Evolutionary conservation across 306 rosid species (phyloP), one percentile per base, ranked within the genome.

Genomic region (Prunus dulcis): DNA sequence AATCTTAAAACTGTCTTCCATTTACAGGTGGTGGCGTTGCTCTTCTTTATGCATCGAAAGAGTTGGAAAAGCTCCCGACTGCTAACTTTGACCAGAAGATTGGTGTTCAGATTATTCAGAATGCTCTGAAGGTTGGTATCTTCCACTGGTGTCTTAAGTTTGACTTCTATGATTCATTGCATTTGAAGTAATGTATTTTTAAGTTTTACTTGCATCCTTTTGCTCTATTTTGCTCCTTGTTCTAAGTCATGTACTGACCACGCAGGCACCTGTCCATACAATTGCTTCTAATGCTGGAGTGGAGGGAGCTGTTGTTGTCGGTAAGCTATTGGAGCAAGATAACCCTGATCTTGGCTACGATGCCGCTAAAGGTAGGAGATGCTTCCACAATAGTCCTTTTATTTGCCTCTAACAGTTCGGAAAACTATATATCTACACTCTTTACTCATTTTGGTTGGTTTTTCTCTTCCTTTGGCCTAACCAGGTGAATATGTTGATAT

Each of bases 261-360:
- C 82, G 77, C 89, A 95, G 97, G 88, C 96, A 53, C 97, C 99
- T n/a, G 99, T 89, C 60, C 83, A 92, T 81, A 92, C 96, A n/a
- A 95, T 95, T 67, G 99, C 99, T 41, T 74, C 89, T 49, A 95
- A 95, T 79, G 99, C 99, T 0, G 99, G 99, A 79, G 99, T 90
- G 55, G 99, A 95, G 84, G 99, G 99, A 49, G 99, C 99, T 11
- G 99, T 95, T 75, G 89, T 95, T 69, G 99, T 95, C 14, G 97
- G 99, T 25, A 95, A 95, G 87, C 88, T 95, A 50, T 84, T 90
- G 92, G 99, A 95, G 76, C 96, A 88, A 66, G 87, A 84, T 32
- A 74, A 87, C 84, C 86, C 96, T 51, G 97, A 92, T 83, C 88
- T 90, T 69, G 99, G 99, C 18, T 95, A 95, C 34, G 99, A 95